Percentiles rank a stretch among this genome's conserved stretches.
These are phyloP conservation scores for Cladophialophora yegresii DNA, from an alignment of 2,329 filamentous ascomycete genomes.

Conservation along the genomic window DNA sequence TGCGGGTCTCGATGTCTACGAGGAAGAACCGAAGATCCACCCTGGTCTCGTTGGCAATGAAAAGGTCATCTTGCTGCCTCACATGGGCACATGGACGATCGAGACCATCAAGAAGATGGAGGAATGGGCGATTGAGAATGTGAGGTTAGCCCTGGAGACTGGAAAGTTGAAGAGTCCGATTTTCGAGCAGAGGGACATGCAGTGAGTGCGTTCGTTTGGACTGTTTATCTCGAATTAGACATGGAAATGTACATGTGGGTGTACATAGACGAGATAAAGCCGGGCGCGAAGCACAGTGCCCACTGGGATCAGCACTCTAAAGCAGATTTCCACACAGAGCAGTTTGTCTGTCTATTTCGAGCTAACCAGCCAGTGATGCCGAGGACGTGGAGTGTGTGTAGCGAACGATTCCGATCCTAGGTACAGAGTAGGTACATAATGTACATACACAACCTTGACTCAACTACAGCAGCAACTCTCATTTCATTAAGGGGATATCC, in stretches of 20 bases:
- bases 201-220: not conserved
- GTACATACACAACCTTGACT: too few relatives aligned
- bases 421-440: too few relatives aligned
- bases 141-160: not conserved
- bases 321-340: too few relatives aligned
- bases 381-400: too few relatives aligned
- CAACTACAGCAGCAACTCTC: too few relatives aligned
- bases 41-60: constrained; percentile 70
- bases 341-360: too few relatives aligned
- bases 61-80: constrained; percentile 73
- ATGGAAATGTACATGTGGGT: not conserved
- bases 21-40: constrained; percentile 76
- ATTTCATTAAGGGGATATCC: too few relatives aligned
- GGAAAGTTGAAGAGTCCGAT: constrained; percentile 9
- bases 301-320: too few relatives aligned
- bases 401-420: too few relatives aligned
- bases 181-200: constrained; percentile 8
- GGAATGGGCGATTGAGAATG: constrained; percentile 33
- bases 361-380: too few relatives aligned
- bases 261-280: too few relatives aligned
- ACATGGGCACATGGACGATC: constrained; percentile 81
- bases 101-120: constrained; percentile 59
- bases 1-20: constrained; percentile 77
- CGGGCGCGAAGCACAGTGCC: too few relatives aligned
- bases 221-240: not conserved